phyloP scores from a whole-genome alignment of 2,329 filamentous ascomycete genomes.

The Orbilia blumenaviensis region DNA sequence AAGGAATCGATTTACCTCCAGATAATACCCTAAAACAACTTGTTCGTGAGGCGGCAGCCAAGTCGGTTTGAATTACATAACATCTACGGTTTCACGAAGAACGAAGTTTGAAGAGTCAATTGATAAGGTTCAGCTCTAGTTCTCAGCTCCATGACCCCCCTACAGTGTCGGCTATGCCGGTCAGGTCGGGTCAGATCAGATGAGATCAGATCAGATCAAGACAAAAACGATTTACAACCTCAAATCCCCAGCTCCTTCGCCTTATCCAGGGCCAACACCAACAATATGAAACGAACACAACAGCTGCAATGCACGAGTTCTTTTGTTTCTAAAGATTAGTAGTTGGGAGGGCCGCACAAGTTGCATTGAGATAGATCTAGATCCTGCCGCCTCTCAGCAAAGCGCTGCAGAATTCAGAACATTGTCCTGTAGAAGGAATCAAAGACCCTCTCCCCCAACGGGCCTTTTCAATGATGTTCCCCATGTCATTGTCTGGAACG shows the following conservation, averaged over 20 bases:
- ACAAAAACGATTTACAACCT: background rate
- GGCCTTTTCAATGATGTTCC: background rate
- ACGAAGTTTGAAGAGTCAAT: background rate
- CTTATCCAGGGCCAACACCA: background rate
- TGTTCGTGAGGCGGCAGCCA: background rate
- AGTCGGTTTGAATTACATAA: background rate
- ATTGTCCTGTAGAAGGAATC: background rate
- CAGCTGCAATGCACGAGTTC: background rate
- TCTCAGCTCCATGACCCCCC: background rate
- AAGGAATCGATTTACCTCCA: background rate
- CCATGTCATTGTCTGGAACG: background rate
- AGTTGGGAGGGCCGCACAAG: background rate
- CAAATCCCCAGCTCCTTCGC: background rate
- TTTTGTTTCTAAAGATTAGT: background rate
- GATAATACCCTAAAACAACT: background rate
- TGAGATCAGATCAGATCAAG: too few relatives aligned
- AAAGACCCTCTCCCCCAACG: background rate
- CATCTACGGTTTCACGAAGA: background rate
- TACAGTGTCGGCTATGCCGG: background rate
- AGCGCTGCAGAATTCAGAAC: background rate
- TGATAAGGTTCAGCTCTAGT: too few relatives aligned
- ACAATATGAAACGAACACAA: constrained; percentile 14
- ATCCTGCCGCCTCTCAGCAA: background rate
- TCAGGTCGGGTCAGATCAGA: background rate
- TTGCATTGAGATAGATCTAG: background rate